These are phyloP conservation scores for Sclerotiophoma versabilis DNA, from an alignment of 2,329 filamentous ascomycete genomes.

Conservation along the genomic window DNA sequence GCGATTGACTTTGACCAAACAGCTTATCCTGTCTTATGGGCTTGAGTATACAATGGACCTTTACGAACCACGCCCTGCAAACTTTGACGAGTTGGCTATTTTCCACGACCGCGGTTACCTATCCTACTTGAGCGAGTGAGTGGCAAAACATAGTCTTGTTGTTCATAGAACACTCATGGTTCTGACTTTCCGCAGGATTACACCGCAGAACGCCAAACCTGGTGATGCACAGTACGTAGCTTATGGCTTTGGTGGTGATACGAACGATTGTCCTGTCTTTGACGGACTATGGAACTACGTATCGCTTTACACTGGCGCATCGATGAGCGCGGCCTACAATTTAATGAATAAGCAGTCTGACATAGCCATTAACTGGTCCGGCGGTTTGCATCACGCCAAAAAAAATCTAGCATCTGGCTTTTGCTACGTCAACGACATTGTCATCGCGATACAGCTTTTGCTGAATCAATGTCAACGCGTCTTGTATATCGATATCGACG, in stretches of 20 bases:
- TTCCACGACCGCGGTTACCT: constrained; percentile 93
- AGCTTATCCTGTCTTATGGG: constrained; percentile 91
- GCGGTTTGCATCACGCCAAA: constrained; percentile 95
- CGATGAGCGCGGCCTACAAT: constrained; percentile 88
- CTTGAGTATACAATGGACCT: constrained; percentile 98
- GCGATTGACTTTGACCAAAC: constrained; percentile 93
- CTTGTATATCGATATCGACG: constrained; percentile 93
- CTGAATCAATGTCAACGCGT: constrained; percentile 83
- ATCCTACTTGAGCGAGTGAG: constrained; percentile 72
- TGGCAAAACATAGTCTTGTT: background rate
- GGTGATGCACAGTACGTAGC: constrained; percentile 58
- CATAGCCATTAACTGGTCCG: constrained; percentile 97
- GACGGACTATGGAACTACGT: constrained; percentile 96
- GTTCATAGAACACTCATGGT: background rate
- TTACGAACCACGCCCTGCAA: constrained; percentile 83
- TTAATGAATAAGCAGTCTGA: constrained; percentile 86
- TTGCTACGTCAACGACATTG: constrained; percentile 99
- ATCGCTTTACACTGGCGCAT: constrained; percentile 89
- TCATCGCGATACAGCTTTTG: constrained; percentile 88
- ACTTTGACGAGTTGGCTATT: constrained; percentile 82
- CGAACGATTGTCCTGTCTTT: constrained; percentile 90
- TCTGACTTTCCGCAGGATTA: constrained; percentile 49
- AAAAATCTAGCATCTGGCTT: constrained; percentile 93
- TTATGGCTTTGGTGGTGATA: constrained; percentile 79
- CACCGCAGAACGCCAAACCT: constrained; percentile 53